Evolutionary conservation across 768 basidiomycete species (phyloP).

Genomic region (Termitomyces sp.): DNA sequence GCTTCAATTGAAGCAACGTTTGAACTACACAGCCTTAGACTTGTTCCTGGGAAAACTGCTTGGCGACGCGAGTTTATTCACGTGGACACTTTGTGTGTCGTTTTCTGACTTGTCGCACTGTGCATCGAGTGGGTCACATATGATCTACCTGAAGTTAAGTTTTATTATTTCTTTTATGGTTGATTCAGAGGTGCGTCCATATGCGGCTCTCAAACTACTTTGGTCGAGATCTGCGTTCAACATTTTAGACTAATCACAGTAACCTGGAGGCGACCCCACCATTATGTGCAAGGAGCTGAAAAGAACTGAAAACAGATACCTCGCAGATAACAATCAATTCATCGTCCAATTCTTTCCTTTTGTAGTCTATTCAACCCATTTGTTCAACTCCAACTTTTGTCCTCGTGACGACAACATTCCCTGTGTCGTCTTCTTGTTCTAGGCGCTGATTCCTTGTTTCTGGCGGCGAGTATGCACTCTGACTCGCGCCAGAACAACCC

Average conservation of each 20-base stretch:
- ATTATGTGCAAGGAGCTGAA: background rate
- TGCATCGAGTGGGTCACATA: too few relatives aligned
- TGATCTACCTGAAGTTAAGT: too few relatives aligned
- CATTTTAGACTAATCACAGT: background rate
- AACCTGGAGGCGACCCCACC: background rate
- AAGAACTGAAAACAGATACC: too few relatives aligned
- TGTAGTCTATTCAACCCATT: background rate
- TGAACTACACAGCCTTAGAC: too few relatives aligned
- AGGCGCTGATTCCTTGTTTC: background rate
- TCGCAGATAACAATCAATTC: background rate
- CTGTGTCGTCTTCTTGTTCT: background rate
- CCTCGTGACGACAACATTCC: constrained; percentile 7
- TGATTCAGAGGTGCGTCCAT: background rate
- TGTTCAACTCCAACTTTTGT: constrained; percentile 1
- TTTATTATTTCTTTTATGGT: background rate
- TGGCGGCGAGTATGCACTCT: background rate
- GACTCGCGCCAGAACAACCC: background rate
- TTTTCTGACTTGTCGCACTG: too few relatives aligned
- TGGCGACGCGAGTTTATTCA: background rate
- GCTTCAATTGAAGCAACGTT: too few relatives aligned
- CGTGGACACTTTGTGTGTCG: too few relatives aligned
- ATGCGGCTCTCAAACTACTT: background rate
- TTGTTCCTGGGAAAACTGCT: too few relatives aligned
- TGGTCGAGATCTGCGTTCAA: background rate
- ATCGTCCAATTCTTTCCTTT: background rate